These are phyloP conservation scores for Salvia splendens DNA, from an alignment of 257 asterid species.

Conservation along the genomic window DNA sequence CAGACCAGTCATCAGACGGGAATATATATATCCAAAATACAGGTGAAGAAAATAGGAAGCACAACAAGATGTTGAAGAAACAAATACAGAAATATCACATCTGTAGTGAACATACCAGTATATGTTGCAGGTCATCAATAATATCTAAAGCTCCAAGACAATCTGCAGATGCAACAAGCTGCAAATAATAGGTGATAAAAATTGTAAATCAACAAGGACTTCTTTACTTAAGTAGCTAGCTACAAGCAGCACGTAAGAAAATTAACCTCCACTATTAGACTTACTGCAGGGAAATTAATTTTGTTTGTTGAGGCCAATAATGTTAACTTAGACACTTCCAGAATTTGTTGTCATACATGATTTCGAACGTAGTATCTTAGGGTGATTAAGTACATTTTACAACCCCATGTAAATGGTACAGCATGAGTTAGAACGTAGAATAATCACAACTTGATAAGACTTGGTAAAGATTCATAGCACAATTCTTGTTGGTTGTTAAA, in stretches of 20 bases:
- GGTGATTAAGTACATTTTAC: neutral
- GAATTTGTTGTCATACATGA: conserved; percentile 16
- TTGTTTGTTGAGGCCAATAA: neutral
- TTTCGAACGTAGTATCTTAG: neutral
- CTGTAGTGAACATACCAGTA: conserved; percentile 63
- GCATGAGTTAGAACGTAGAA: neutral
- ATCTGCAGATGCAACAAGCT: conserved; percentile 97
- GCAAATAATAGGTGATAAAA: conserved; percentile 42
- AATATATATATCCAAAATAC: neutral
- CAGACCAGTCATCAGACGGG: conserved; percentile 23
- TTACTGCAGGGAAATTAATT: conserved; percentile 3
- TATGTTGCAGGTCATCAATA: conserved; percentile 87
- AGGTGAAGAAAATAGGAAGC: conserved; percentile 10
- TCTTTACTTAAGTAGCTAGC: conserved; percentile 25
- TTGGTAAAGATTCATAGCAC: neutral
- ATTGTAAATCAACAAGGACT: conserved; percentile 30
- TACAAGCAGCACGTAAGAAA: conserved; percentile 16
- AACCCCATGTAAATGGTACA: conserved; percentile 21
- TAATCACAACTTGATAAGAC: neutral
- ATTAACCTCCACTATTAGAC: conserved; percentile 7
- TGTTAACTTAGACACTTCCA: conserved; percentile 2
- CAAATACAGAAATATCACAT: conserved; percentile 18
- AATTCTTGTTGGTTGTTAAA: neutral
- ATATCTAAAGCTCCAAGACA: conserved; percentile 98
- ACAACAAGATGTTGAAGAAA: neutral